A percentile compares a stretch with the other conserved stretches of the same genome.
Conservation (phyloP, 352 stramenopile genomes). For the Blastocystis sp. region DNA sequence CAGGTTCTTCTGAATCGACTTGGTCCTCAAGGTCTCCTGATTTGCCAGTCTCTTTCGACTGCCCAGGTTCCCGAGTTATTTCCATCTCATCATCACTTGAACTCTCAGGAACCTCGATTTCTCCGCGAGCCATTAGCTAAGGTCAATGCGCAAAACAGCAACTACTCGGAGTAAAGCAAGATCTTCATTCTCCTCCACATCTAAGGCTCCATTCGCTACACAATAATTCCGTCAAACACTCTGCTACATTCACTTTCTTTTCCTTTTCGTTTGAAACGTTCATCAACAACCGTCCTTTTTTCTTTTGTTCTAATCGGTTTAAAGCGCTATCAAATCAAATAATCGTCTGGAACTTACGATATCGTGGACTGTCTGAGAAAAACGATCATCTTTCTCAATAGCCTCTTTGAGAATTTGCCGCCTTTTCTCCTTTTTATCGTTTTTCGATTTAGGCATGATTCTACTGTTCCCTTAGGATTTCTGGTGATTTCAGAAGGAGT, state of each 20-base stretch:
- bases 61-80: not conserved
- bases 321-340: conserved; percentile 1
- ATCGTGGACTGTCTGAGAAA: not conserved
- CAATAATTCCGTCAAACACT: not conserved
- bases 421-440: not conserved
- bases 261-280: conserved; percentile 32
- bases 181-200: not conserved
- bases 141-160: not conserved
- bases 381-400: conserved; percentile 45
- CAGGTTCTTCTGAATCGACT: not conserved
- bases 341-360: not conserved
- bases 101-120: conserved; percentile 8
- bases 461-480: not conserved
- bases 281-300: not conserved
- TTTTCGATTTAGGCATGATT: conserved; percentile 5
- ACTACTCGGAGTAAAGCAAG: not conserved
- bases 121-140: not conserved
- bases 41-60: not conserved
- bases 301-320: not conserved
- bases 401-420: conserved; percentile 2
- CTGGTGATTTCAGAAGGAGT: not conserved
- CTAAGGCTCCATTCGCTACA: not conserved
- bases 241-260: not conserved
- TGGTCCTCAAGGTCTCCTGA: not conserved
- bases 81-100: not conserved